A percentile compares a stretch with the other conserved stretches of the same genome.
Evolutionary conservation across 257 asterid species (phyloP).

Genomic region (Schizonepeta tenuifolia): DNA sequence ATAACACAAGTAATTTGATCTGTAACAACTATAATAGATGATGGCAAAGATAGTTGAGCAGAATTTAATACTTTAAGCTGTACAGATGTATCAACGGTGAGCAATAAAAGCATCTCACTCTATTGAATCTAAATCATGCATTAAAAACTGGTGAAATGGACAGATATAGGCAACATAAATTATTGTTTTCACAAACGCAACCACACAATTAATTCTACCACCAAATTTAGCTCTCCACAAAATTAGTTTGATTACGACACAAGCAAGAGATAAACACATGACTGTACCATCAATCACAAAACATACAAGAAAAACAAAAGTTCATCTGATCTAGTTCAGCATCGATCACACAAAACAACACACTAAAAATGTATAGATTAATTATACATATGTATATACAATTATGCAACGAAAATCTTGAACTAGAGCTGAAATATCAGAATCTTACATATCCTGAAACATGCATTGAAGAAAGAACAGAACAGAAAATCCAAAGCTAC

Average conservation of each 20-base stretch:
- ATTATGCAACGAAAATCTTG: not conserved
- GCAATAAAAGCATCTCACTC: conserved; percentile 37
- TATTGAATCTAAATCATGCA: conserved; percentile 29
- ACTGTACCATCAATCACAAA: not conserved
- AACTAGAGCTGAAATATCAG: not conserved
- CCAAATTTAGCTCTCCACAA: conserved; percentile 17
- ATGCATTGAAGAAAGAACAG: conserved; percentile 18
- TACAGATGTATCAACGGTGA: conserved; percentile 28
- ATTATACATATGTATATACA: not conserved
- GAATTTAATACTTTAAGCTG: conserved; percentile 17
- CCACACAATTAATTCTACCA: conserved; percentile 17
- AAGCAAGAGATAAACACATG: not conserved
- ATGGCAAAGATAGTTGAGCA: conserved; percentile 23
- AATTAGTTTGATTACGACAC: not conserved
- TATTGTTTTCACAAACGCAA: conserved; percentile 25
- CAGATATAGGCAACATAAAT: conserved; percentile 11
- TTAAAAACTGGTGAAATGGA: conserved; percentile 24
- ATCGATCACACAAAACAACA: not conserved
- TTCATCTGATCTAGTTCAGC: not conserved
- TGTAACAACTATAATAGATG: conserved; percentile 24
- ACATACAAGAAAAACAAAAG: not conserved
- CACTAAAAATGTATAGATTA: not conserved
- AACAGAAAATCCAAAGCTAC: conserved; percentile 6
- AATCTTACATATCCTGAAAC: conserved; percentile 15
- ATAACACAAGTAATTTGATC: not conserved